Conservation (phyloP, 2,329 filamentous ascomycete species). For the Calonectria pseudoreteaudii region DNA sequence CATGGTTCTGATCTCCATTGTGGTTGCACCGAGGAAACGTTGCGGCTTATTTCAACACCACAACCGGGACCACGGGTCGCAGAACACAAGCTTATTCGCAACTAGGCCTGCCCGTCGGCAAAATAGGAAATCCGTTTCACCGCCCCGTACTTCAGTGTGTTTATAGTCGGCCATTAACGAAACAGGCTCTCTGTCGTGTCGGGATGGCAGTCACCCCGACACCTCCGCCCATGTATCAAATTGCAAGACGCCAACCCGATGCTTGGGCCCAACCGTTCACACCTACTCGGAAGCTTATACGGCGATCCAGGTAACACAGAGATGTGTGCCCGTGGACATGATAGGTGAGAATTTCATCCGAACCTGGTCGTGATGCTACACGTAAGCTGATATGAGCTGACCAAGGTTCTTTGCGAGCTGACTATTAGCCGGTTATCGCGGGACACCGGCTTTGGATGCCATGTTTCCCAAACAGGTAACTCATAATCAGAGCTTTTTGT, state of each 20-base stretch:
- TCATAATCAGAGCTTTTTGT: background rate
- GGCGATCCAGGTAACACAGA: background rate
- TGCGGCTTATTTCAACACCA: background rate
- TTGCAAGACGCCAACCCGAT: background rate
- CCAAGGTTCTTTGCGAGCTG: background rate
- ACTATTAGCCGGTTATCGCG: background rate
- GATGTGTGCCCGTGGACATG: background rate
- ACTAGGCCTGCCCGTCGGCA: background rate
- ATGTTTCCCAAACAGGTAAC: background rate
- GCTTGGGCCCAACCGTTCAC: background rate
- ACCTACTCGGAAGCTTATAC: background rate
- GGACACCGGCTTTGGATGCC: background rate
- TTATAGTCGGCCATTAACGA: too few species aligned
- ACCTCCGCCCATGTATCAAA: background rate
- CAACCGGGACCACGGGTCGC: background rate
- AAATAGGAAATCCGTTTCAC: background rate
- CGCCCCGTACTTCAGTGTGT: background rate
- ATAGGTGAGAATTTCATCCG: background rate
- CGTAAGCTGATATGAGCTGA: slow-evolving; percentile 23
- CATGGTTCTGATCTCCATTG: background rate
- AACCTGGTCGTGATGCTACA: slow-evolving; percentile 1
- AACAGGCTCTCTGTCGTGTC: background rate
- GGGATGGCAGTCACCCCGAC: background rate
- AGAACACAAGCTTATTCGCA: background rate
- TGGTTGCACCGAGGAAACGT: background rate